Percentiles rank a stretch among this genome's conserved stretches.
phyloP scores from a whole-genome alignment of 148 eudicot species.

The Heliamphora exappendiculata region DNA sequence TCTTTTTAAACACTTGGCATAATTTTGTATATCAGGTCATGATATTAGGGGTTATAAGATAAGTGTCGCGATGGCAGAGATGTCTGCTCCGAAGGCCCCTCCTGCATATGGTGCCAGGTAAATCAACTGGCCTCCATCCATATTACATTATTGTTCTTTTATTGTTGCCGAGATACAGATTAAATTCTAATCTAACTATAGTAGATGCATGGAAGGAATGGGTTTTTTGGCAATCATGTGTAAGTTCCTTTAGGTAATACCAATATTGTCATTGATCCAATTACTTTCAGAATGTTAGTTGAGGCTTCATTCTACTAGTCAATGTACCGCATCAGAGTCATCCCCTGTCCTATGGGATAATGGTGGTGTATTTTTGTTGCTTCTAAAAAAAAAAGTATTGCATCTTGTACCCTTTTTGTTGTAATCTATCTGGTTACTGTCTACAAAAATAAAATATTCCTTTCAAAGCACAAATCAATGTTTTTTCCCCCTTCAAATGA shows the following conservation, averaged over 20 bases:
- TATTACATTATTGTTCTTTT: not conserved
- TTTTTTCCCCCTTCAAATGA: too few relatives aligned
- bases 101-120: conserved; percentile 63
- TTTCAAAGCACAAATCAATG: too few relatives aligned
- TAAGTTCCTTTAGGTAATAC: not conserved
- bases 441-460: too few relatives aligned
- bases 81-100: conserved; percentile 67
- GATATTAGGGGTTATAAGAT: conserved; percentile 76
- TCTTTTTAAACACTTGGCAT: not conserved
- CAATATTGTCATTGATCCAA: not conserved
- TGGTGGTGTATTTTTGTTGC: too few relatives aligned
- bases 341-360: too few relatives aligned
- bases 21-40: conserved; percentile 36
- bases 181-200: not conserved
- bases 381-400: too few relatives aligned
- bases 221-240: not conserved
- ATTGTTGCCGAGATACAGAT: not conserved
- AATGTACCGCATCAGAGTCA: too few relatives aligned
- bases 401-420: too few relatives aligned
- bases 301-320: conserved; percentile 90
- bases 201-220: not conserved
- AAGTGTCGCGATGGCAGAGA: conserved; percentile 89
- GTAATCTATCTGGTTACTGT: too few relatives aligned
- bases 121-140: conserved; percentile 2
- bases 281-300: too few relatives aligned